A percentile compares a stretch with the other conserved stretches of the same genome.
These are phyloP conservation scores for Euphorbia neoarborescens DNA, from an alignment of 441 rosid genomes.

Conservation along the genomic window DNA sequence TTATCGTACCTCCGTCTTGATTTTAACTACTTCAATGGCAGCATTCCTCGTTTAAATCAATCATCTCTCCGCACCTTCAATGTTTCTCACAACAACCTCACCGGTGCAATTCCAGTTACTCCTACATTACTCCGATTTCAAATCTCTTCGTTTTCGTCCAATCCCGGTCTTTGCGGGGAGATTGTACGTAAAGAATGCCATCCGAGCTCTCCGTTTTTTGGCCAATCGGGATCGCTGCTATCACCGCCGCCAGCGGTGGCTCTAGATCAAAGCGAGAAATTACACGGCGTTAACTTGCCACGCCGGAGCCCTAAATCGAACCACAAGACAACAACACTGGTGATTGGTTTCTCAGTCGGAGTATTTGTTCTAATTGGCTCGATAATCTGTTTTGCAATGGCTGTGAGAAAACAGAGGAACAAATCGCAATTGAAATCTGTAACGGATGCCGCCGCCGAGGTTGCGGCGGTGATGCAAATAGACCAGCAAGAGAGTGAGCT, in stretches of 20 bases:
- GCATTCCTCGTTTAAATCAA: slow-evolving; percentile 67
- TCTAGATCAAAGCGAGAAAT: slow-evolving; percentile 47
- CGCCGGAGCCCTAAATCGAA: slow-evolving; percentile 25
- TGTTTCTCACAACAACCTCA: slow-evolving; percentile 61
- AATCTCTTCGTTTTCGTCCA: slow-evolving; percentile 45
- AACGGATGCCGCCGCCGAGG: slow-evolving; percentile 30
- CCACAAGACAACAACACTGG: slow-evolving; percentile 37
- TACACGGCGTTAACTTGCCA: slow-evolving; percentile 40
- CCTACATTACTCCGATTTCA: slow-evolving; percentile 48
- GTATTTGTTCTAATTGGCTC: slow-evolving; percentile 42
- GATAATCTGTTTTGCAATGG: slow-evolving; percentile 36
- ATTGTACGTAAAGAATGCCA: slow-evolving; percentile 68
- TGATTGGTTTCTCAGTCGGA: slow-evolving; percentile 50
- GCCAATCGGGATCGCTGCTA: slow-evolving; percentile 25
- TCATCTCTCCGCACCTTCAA: slow-evolving; percentile 56
- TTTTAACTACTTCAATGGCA: slow-evolving; percentile 51
- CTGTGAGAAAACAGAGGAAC: slow-evolving; percentile 37
- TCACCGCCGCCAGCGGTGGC: slow-evolving; percentile 38
- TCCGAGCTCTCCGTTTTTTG: slow-evolving; percentile 56
- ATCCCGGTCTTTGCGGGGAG: slow-evolving; percentile 85
- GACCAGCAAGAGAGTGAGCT: slow-evolving; percentile 53
- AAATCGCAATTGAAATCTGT: slow-evolving; percentile 22
- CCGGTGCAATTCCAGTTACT: slow-evolving; percentile 70
- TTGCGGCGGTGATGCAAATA: slow-evolving; percentile 46
- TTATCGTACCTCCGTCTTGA: slow-evolving; percentile 58